phyloP scores from a whole-genome alignment of 257 asterid genomes.

The Solanum verrucosum region DNA sequence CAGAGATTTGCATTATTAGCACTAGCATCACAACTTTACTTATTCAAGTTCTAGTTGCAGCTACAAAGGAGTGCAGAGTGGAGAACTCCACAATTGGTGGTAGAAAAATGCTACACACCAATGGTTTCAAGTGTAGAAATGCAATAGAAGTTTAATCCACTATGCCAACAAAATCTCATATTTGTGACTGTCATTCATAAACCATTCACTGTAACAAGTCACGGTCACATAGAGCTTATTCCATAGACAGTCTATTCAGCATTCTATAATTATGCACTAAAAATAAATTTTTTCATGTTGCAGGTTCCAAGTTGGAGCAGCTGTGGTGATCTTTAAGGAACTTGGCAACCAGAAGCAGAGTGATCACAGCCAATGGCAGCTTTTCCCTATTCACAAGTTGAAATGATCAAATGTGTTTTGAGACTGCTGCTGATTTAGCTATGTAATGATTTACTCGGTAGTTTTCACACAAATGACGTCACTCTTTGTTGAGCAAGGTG shows the following conservation, averaged over 20 bases:
- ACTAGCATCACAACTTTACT: not conserved
- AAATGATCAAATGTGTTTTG: slow-evolving; percentile 70
- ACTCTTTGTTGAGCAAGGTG: slow-evolving; percentile 65
- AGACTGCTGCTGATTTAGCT: slow-evolving; percentile 41
- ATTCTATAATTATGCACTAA: not conserved
- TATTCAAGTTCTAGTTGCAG: not conserved
- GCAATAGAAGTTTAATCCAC: not conserved
- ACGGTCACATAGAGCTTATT: not conserved
- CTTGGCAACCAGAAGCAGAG: slow-evolving; percentile 30
- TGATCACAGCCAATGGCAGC: slow-evolving; percentile 45
- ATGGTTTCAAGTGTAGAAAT: not conserved
- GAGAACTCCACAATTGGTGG: not conserved
- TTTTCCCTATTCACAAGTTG: slow-evolving; percentile 86
- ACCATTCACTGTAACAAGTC: not conserved
- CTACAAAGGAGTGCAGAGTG: not conserved
- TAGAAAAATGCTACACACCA: not conserved
- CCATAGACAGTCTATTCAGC: not conserved
- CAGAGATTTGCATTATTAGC: not conserved
- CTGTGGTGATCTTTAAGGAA: slow-evolving; percentile 47
- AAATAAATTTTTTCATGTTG: not conserved
- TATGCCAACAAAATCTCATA: not conserved
- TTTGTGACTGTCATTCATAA: not conserved
- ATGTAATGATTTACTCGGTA: slow-evolving; percentile 72
- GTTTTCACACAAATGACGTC: slow-evolving; percentile 95
- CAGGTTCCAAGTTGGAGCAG: slow-evolving; percentile 86